Evolutionary conservation across 2,329 filamentous ascomycete genomes (phyloP), one percentile per base, ranked within the genome.

Genomic region (Penicillium hordei): DNA sequence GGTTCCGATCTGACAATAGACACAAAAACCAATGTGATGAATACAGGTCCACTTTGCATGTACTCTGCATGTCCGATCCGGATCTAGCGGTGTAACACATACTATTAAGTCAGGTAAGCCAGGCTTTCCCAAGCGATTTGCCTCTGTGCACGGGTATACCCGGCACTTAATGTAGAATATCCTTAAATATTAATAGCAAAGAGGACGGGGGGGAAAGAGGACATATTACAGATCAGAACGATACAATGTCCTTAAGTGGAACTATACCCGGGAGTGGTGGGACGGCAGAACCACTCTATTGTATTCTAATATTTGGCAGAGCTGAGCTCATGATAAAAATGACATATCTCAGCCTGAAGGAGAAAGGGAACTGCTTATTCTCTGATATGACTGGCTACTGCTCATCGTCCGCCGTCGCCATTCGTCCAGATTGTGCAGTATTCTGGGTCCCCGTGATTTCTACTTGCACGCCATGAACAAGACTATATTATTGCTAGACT

Each of bases 81-180:
- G 55, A 59, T 65, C 60, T 67, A 60, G 65, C 65, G 65, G 65
- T 67, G 65, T 66, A 67, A 66, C 60, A 52, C 54, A 39, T 60
- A 52, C 48, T 46, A 46, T 34, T 36, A 53, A 55, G 43, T 51
- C 51, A 43, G 23, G 48, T 46, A 57, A 39, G 29, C 49, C 46
- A 44, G 55, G 56, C 58, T 48, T 55, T 29, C 25, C 38, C 27
- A 42, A 48, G 55, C 34, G 42, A 15, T 42, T 53, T 60, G 38
- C 44, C 48, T 42, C 33, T 29, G 33, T 33, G 29, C 27, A 57
- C 42, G 39, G 51, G 27, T 48, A 19, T 46, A 44, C 19, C 45
- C 31, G 39, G 21, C 27, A 55, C 27, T 17, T 8, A 25, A 29
- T 43, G 15, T 7, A 50, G 17, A 36, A 17, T 19, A 43, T 29